Evolutionary conservation across 208 protist species (phyloP), one percentile per base, ranked within the genome.

Genomic region (Leptomonas pyrrhocoris): DNA sequence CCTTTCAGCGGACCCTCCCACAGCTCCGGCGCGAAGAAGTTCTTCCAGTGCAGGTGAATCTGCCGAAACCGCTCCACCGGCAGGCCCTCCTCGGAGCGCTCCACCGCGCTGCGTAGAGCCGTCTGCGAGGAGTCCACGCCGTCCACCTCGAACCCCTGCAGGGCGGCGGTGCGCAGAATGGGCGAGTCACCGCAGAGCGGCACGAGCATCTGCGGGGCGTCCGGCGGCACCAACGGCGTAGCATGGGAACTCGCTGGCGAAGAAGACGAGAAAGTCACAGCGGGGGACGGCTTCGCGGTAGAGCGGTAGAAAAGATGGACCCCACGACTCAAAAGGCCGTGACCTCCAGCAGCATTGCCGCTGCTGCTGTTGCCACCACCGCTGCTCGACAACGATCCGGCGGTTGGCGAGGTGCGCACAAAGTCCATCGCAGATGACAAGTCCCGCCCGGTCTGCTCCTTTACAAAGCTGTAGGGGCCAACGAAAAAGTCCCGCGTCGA

Each of bases 151-250:
- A 88, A 96, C 13, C 92, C 92, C 30, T 86, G 83, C 68, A 77
- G 38, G 0, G 81, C 88, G 21, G 94, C 62, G 28, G 81, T 84
- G 28, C 74, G 73, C 12, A 96, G 66, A 54, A 96, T 95, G 8
- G 89, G 89, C 3, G 92, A 94, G 64, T 96, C 92, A 9, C 92
- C 92, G 70, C 89, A 96, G n/a, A 96, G 84, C 12, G 92, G 89
- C 48, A 96, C 89, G 31, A 96, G 56, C 50, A 83, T 90, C n/a
- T 57, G 67, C 4, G 86, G 86, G 2, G 65, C 28, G 4, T 57
- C 25, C 13, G 64, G 25, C 51, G 63, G 64, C 46, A 54, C 28
- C 51, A 59, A 3, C 45, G 25, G 38, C n/a, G 54, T 49, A 18
- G 23, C 34, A 18, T 40, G 9, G 1, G 34, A 7, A 6, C 49